Base-by-base conservation (phyloP, 768 basidiomycete genomes). In the Leccinum olivaceopallidum region DNA sequence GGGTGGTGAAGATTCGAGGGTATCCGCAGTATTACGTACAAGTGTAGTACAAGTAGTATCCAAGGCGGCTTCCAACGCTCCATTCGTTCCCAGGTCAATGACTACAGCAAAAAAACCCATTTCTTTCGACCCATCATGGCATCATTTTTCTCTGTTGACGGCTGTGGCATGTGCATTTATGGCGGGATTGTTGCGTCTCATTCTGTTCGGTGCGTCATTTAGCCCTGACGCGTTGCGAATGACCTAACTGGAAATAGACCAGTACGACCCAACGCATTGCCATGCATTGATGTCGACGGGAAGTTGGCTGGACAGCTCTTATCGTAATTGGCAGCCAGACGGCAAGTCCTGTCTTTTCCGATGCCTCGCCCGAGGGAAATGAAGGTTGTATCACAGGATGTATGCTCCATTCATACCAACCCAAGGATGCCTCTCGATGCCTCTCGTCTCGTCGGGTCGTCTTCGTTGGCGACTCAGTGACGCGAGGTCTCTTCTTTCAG, bases 391-490 rank as follows among this genome's bases (percentile, higher is more conserved):
- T 55, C 55, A 52, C 65, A 94, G 92, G 91, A 30, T 95, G 94
- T 70, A 92, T 94, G 85, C 80, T 92, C 52, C 76, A 89, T 71
- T 68, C 77, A 34, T 92, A 94, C 71, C 78, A 78, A 55, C 72
- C 83, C 5, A 76, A 75, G 7, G 85, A 91, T 55, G 79, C 79
- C 30, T 69, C 76, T 8, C 67, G 70, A 14, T 93, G 91, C 68
- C 73, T 92, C 22, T 71, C 74, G n/a, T 80, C 81, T 5, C 78
- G 83, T 63, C 82, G 81, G 8, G 75, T 94, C 39, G 78, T 89
- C 44, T 96, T 96, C 70, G 77, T 91, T 47, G 94, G 94, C 20
- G 94, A 97, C 72, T 95, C 92, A 18, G 84, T 89, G 36, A 89
- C 91, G 14, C 80, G 94, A 53, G 81, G 83, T 57, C 78, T 95